These are phyloP conservation scores for Apiotrichum siamense DNA, from an alignment of 1,284 basidiomycete genomes.

Conservation along the genomic window DNA sequence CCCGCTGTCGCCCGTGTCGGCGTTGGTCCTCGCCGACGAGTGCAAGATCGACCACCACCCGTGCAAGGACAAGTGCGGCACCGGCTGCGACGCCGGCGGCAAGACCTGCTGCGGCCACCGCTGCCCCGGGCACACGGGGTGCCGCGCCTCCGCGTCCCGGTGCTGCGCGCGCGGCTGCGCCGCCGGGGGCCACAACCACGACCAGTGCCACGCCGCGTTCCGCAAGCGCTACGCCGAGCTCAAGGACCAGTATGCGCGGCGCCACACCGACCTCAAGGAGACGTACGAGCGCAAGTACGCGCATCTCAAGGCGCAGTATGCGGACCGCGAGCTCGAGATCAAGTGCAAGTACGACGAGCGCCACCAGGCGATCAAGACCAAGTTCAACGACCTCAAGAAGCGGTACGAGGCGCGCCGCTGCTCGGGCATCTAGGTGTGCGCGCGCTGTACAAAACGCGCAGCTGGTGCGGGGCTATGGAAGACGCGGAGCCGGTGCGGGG, in stretches of 20 bases:
- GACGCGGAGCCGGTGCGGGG: too few species aligned
- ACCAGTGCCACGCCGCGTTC: background rate
- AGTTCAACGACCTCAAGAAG: background rate
- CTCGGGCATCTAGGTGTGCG: background rate
- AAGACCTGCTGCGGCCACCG: background rate
- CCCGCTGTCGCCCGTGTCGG: background rate
- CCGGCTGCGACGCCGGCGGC: too few species aligned
- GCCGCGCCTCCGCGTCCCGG: background rate
- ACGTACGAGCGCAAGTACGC: constrained; percentile 1
- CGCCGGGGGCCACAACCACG: background rate
- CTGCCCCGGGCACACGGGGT: background rate
- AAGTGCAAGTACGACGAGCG: constrained; percentile 4
- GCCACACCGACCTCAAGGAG: background rate
- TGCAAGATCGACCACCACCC: background rate
- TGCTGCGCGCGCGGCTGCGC: too few species aligned
- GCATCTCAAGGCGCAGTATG: background rate
- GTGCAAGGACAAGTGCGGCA: background rate
- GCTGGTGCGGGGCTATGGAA: too few species aligned
- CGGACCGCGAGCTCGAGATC: constrained; percentile 1
- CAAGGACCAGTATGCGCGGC: constrained; percentile 1
- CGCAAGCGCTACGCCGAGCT: constrained; percentile 3
- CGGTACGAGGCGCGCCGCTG: background rate
- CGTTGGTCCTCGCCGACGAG: background rate
- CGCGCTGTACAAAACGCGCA: background rate
- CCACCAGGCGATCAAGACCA: background rate